Evolutionary conservation across 345 rosid genomes (phyloP), one percentile per base, ranked within the genome.

Genomic region (Boechera stricta): DNA sequence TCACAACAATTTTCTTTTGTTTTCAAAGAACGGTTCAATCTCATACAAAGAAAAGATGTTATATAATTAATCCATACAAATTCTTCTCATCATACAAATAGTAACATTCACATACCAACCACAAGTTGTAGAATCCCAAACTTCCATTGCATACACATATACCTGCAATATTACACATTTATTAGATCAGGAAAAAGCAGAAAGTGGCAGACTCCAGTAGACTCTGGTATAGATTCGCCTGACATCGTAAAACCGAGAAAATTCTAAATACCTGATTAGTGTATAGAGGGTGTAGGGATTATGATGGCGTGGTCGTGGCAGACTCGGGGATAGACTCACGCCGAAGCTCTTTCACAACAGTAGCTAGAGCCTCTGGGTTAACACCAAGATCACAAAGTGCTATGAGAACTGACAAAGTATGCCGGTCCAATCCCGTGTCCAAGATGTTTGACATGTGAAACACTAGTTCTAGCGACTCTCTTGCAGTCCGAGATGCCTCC

Each of bases 311-410:
- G 3, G 36, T 32, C 18, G 77, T 64, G 21, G 44, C 36, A 32
- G 57, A 47, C 3, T 58, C 75, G 0, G 75, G 57, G 0, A 47
- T 44, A 64, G 71, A 44, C 15, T 55, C 71, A 1, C 42, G 65
- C 6, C 67, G 59, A 57, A 81, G 84, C 79, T 81, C 84, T 73
- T 81, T 81, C 4, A 81, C 84, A 33, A 73, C 69, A 77, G 81
- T 77, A 63, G 81, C 84, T 26, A 81, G 35, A 72, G 84, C 84
- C 69, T 81, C 84, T 0, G 84, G 79, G 58, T 81, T 81, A 15
- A 77, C 45, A 77, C 84, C 84, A 48, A 81, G 76, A 60, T 81
- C 84, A 52, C 84, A 77, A 39, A 81, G 84, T 9, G 84, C 84
- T 61, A 77, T 81, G 6, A 81, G 68, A 41, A 81, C 64, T 6